Evolutionary conservation across 805 yeast species (phyloP).

Genomic region (Nadsonia fulvescens): DNA sequence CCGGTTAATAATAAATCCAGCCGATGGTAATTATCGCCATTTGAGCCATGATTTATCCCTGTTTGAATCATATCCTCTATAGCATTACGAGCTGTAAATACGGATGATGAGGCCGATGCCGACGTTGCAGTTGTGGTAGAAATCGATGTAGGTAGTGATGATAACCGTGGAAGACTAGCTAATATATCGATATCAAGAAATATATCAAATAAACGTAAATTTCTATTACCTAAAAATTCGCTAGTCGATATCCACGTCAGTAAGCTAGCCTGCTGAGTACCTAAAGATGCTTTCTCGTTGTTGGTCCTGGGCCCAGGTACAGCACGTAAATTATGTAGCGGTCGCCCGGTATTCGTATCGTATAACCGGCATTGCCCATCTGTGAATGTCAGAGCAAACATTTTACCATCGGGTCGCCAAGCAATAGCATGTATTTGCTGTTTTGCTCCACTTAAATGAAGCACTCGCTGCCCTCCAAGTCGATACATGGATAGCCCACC

Average conservation of each 20-base stretch:
- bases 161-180: constrained; percentile 4
- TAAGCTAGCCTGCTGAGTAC: constrained; percentile 21
- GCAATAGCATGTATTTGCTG: constrained; percentile 7
- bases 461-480: constrained; percentile 33
- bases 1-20: background rate
- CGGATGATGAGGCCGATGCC: too few relatives aligned
- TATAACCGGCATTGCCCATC: constrained; percentile 27
- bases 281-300: constrained; percentile 11
- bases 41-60: constrained; percentile 2
- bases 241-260: constrained; percentile 16
- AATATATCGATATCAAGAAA: constrained; percentile 12
- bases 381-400: constrained; percentile 27
- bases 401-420: constrained; percentile 24
- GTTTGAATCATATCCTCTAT: constrained; percentile 6
- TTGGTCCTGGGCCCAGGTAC: too few relatives aligned
- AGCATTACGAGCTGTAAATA: constrained; percentile 3
- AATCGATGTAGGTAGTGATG: constrained; percentile 1
- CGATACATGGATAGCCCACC: constrained; percentile 38
- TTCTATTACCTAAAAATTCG: constrained; percentile 8
- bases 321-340: constrained; percentile 16
- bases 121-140: too few relatives aligned
- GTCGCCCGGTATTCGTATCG: constrained; percentile 29
- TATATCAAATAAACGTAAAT: constrained; percentile 16
- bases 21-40: constrained; percentile 1
- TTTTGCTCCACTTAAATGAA: constrained; percentile 24